Percentiles rank a stretch among this genome's conserved stretches.
These are phyloP conservation scores for Kalanchoe fedtschenkoi DNA, from an alignment of 164 flowering plant species.

Conservation along the genomic window DNA sequence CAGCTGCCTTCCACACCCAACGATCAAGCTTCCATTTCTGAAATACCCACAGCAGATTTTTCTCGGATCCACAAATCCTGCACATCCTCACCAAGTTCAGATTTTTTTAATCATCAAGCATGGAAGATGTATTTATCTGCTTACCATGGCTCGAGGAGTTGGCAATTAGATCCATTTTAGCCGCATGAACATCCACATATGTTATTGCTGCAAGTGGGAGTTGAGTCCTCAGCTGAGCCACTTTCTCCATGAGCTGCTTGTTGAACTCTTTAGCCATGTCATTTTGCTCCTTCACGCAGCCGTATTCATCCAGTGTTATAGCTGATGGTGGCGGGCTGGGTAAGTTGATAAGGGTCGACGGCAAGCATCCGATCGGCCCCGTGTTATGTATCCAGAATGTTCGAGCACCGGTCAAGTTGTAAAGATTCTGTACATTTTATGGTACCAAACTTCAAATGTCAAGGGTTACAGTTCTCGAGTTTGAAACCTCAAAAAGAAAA, in stretches of 20 bases:
- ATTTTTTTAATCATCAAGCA: neutral
- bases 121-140: neutral
- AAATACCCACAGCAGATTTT: slow-evolving; percentile 13
- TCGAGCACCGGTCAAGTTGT: slow-evolving; percentile 13
- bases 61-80: slow-evolving; percentile 13
- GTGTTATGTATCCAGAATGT: slow-evolving; percentile 15
- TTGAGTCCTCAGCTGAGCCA: slow-evolving; percentile 6
- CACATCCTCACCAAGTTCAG: neutral
- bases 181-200: slow-evolving; percentile 14
- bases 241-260: slow-evolving; percentile 12
- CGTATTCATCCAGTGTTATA: slow-evolving; percentile 10
- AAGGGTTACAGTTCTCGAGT: neutral
- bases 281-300: slow-evolving; percentile 10
- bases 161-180: slow-evolving; percentile 8
- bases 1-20: slow-evolving; percentile 11
- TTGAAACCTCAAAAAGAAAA: neutral
- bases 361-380: slow-evolving; percentile 18
- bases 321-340: neutral
- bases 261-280: slow-evolving; percentile 14
- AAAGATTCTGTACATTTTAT: slow-evolving; percentile 10
- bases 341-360: slow-evolving; percentile 3
- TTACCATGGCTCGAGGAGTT: slow-evolving; percentile 13
- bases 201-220: slow-evolving; percentile 12
- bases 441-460: neutral
- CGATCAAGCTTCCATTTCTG: slow-evolving; percentile 1